These are phyloP conservation scores for Asterochloris sp. DNA, from an alignment of 139 green algal genomes.

Conservation along the genomic window DNA sequence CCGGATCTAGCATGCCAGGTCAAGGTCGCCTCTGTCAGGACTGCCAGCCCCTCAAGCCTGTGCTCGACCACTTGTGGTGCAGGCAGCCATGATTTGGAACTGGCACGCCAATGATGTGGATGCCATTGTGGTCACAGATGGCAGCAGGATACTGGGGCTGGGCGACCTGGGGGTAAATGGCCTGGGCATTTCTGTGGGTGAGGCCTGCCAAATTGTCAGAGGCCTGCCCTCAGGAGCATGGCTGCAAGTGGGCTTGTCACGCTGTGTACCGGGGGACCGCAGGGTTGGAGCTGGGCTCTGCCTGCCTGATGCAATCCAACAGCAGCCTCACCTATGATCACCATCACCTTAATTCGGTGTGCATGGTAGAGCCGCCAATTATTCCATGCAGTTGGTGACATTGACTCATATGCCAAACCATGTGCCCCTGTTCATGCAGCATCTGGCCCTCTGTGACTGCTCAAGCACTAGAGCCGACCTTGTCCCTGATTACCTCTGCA, in stretches of 20 bases:
- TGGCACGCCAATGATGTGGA: slow-evolving; percentile 56
- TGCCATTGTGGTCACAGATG: slow-evolving; percentile 71
- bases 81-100: slow-evolving; percentile 60
- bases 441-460: not conserved
- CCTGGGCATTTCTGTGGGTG: slow-evolving; percentile 69
- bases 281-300: no score
- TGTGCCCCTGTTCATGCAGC: not conserved
- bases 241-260: not conserved
- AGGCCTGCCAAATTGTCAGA: not conserved
- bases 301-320: no score
- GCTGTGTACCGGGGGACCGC: no score
- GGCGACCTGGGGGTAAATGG: slow-evolving; percentile 82
- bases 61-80: not conserved
- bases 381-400: not conserved
- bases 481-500: not conserved
- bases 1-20: no score
- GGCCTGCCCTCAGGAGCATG: not conserved
- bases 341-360: no score
- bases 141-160: slow-evolving; percentile 76
- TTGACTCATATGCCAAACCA: not conserved
- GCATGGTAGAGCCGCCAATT: no score
- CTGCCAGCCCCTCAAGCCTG: not conserved
- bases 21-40: not conserved
- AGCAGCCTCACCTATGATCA: no score
- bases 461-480: not conserved